Evolutionary conservation across 495 filamentous ascomycete genomes (phyloP).

Genomic region (Niebla homalea): DNA sequence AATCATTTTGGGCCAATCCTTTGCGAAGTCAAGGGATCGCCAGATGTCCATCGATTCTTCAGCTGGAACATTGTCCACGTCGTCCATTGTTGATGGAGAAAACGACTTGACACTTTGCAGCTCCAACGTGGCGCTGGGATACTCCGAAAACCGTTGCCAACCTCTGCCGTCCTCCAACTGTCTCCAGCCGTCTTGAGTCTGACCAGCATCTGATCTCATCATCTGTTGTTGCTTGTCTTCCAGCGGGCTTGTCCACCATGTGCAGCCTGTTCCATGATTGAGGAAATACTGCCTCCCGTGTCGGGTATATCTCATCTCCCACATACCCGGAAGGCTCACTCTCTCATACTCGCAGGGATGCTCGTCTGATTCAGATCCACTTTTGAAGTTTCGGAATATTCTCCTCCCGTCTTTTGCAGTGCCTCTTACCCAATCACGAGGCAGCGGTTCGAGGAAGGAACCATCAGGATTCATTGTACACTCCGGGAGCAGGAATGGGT

Average conservation of each 20-base stretch:
- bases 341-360: slow-evolving; percentile 8
- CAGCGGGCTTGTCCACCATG: slow-evolving; percentile 8
- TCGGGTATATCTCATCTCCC: slow-evolving; percentile 10
- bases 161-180: slow-evolving; percentile 3
- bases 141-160: slow-evolving; percentile 7
- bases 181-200: slow-evolving; percentile 9
- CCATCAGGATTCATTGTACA: neutral
- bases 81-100: neutral
- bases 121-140: neutral
- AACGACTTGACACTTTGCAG: neutral
- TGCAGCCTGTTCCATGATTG: slow-evolving; percentile 5
- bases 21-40: neutral
- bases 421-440: slow-evolving; percentile 3
- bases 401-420: neutral
- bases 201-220: slow-evolving; percentile 32
- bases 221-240: slow-evolving; percentile 25
- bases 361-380: slow-evolving; percentile 1
- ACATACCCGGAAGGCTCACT: slow-evolving; percentile 2
- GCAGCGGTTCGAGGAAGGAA: slow-evolving; percentile 4
- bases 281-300: slow-evolving; percentile 9
- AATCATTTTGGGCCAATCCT: slow-evolving; percentile 1
- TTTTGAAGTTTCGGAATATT: slow-evolving; percentile 5
- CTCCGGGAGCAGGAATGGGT: slow-evolving; percentile 5
- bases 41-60: neutral
- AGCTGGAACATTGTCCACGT: neutral